phyloP scores from a whole-genome alignment of 768 basidiomycete genomes.

The Rubroboletus pulcherrimus region DNA sequence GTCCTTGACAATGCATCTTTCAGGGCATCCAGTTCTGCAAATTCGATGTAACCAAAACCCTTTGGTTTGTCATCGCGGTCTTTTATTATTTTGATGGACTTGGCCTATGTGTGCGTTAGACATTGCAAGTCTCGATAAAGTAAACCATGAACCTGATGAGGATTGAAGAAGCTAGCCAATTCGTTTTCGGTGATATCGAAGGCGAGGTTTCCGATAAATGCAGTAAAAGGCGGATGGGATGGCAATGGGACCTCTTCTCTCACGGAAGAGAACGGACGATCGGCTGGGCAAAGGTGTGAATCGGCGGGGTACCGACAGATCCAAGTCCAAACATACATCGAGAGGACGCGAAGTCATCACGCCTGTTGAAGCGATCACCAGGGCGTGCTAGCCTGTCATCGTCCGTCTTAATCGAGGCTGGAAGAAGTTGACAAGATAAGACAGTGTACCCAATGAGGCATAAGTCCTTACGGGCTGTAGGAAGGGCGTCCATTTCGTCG shows the following conservation, averaged over 20 bases:
- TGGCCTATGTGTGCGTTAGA: constrained; percentile 44
- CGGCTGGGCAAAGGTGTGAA: constrained; percentile 35
- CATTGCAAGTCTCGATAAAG: background rate
- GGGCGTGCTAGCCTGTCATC: constrained; percentile 51
- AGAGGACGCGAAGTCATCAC: constrained; percentile 62
- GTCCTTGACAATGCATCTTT: constrained; percentile 77
- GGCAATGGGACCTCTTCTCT: constrained; percentile 97
- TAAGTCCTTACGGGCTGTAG: constrained; percentile 79
- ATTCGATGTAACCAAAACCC: constrained; percentile 98
- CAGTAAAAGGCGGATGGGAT: constrained; percentile 89
- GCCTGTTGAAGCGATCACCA: constrained; percentile 52
- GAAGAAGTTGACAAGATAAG: constrained; percentile 14
- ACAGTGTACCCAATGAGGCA: constrained; percentile 3
- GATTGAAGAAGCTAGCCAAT: constrained; percentile 74
- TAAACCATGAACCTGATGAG: constrained; percentile 47
- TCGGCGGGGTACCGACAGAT: constrained; percentile 5
- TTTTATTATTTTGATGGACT: constrained; percentile 88
- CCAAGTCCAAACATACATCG: constrained; percentile 47
- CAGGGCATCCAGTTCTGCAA: constrained; percentile 78
- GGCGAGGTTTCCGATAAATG: constrained; percentile 93
- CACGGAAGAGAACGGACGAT: constrained; percentile 55
- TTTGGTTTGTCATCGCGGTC: constrained; percentile 94
- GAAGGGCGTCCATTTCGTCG: constrained; percentile 94
- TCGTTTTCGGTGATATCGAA: constrained; percentile 89
- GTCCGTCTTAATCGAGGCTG: constrained; percentile 68